Percentiles rank a stretch among this genome's conserved stretches.
Evolutionary conservation across 2,329 filamentous ascomycete species (phyloP).

Genomic region (Hyphodiscus sp.): DNA sequence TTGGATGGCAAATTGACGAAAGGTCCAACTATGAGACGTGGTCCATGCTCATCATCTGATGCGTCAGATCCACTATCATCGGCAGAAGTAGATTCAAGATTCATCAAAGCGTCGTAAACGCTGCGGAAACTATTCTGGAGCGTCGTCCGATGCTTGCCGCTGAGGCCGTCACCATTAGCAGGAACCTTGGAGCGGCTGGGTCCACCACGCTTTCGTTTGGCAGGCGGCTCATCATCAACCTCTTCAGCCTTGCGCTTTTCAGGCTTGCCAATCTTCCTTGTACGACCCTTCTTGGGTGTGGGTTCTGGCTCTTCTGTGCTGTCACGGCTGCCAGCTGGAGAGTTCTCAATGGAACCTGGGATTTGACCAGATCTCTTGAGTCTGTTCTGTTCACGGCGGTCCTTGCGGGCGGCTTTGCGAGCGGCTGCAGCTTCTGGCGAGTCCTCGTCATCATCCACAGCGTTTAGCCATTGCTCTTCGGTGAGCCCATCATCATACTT

Average conservation of each 20-base stretch:
- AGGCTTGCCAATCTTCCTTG: conserved; percentile 63
- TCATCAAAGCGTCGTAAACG: conserved; percentile 75
- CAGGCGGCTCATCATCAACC: conserved; percentile 67
- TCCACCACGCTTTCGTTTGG: conserved; percentile 71
- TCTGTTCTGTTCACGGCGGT: conserved; percentile 72
- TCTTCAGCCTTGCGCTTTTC: conserved; percentile 81
- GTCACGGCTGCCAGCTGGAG: conserved; percentile 68
- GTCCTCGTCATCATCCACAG: conserved; percentile 95
- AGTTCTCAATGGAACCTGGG: conserved; percentile 49
- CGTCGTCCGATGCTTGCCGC: conserved; percentile 62
- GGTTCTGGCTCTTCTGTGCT: conserved; percentile 76
- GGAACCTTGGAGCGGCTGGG: conserved; percentile 59
- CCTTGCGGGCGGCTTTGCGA: conserved; percentile 79
- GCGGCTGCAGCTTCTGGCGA: conserved; percentile 87
- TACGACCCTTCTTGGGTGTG: conserved; percentile 71
- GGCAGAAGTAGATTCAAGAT: conserved; percentile 70
- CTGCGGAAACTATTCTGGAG: conserved; percentile 73
- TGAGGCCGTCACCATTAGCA: conserved; percentile 50
- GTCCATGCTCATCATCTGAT: conserved; percentile 46
- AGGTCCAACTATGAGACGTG: conserved; percentile 82
- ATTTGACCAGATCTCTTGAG: conserved; percentile 45
- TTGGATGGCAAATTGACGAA: conserved; percentile 90
- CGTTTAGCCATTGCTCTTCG: conserved; percentile 98
- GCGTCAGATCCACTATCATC: conserved; percentile 45
- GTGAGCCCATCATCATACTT: conserved; percentile 96